Conservation (phyloP, 2,329 filamentous ascomycete species). For the Botrytis galanthina region DNA sequence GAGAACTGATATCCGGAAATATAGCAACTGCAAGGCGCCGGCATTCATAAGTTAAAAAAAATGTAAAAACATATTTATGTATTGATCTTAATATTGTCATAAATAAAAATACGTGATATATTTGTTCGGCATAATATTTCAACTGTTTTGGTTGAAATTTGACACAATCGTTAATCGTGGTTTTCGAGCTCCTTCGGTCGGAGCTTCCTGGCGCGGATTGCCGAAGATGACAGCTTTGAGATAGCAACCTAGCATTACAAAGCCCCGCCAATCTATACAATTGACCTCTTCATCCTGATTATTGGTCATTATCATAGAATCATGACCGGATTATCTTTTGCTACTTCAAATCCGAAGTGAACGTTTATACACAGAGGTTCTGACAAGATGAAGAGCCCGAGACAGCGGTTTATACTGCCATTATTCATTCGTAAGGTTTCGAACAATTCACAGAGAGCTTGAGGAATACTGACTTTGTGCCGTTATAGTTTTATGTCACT, state of each 20-base stretch:
- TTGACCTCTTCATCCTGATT: conserved; percentile 22
- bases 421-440: conserved; percentile 36
- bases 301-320: conserved; percentile 24
- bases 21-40: neutral
- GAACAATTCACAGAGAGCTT: conserved; percentile 11
- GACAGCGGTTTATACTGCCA: conserved; percentile 34
- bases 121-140: neutral
- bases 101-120: neutral
- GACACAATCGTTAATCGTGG: neutral
- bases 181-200: conserved; percentile 9
- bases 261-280: conserved; percentile 25
- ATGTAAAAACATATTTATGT: neutral
- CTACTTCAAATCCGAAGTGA: conserved; percentile 34
- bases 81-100: neutral
- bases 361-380: conserved; percentile 24
- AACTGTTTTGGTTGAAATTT: neutral
- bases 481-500: conserved; percentile 34
- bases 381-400: conserved; percentile 36
- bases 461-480: conserved; percentile 6
- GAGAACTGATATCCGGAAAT: conserved; percentile 20
- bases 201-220: conserved; percentile 21
- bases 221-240: conserved; percentile 34
- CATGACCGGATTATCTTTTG: conserved; percentile 30
- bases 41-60: neutral
- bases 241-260: conserved; percentile 20